Evolutionary conservation across 208 protist species (phyloP).

Genomic region (Naegleria gruberi): DNA sequence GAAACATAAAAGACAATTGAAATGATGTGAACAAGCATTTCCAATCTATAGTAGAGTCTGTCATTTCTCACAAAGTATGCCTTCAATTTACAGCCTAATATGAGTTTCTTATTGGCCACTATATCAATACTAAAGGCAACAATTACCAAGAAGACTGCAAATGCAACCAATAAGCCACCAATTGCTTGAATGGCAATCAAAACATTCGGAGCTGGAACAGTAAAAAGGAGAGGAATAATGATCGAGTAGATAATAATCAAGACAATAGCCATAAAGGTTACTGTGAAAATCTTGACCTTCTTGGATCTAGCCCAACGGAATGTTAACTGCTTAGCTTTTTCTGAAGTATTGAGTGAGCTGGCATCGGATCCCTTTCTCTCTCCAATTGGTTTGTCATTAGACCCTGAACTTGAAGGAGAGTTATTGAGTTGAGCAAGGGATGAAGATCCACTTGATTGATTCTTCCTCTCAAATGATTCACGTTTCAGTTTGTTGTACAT

Average conservation of each 20-base stretch:
- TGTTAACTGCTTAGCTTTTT: too few species aligned
- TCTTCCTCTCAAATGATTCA: not conserved
- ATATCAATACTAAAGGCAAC: not conserved
- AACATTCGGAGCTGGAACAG: not conserved
- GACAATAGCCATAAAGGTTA: too few species aligned
- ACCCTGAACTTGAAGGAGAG: too few species aligned
- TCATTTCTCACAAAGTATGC: not conserved
- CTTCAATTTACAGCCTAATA: not conserved
- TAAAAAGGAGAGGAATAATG: too few species aligned
- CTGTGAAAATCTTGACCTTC: too few species aligned
- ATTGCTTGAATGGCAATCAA: not conserved
- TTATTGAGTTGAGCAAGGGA: too few species aligned
- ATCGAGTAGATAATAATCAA: too few species aligned
- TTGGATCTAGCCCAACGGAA: too few species aligned
- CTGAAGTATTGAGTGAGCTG: too few species aligned
- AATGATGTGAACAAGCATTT: not conserved
- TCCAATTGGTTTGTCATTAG: too few species aligned
- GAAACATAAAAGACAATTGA: not conserved
- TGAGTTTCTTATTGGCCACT: not conserved
- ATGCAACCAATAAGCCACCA: not conserved
- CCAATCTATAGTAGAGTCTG: not conserved
- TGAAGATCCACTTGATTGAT: not conserved
- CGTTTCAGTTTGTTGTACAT: not conserved
- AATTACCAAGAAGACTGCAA: not conserved
- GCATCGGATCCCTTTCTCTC: too few species aligned